Base-by-base conservation (phyloP, 768 basidiomycete species). In the Auricularia auricula-judae region DNA sequence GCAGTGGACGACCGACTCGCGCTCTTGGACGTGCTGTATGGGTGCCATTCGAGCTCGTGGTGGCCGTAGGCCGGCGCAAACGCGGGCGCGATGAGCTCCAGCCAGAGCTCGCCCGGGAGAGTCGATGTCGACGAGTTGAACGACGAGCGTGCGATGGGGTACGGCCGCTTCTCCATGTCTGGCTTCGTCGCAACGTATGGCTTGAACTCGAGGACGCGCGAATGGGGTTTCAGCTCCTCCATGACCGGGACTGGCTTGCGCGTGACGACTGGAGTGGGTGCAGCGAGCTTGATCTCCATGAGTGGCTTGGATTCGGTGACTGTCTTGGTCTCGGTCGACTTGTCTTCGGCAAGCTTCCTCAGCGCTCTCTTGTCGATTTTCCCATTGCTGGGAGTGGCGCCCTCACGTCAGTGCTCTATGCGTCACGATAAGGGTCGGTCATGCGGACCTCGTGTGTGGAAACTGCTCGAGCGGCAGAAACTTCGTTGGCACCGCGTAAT, bases 401-500 rank as follows among this genome's bases (percentile, higher is more conserved):
- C 59, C 21, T 42, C 8, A 14, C 39, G 39, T 42, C 39, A 42
- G 39, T 14, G 39, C 39, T 42, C 8, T 14, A 2, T 29, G 29
- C 8, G 39, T 42, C 39, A 42, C 18, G 18, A 35, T 60, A 47
- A n/a, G 14, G 59, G 36, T 63, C 36, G 14, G 42, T 14, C 8
- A n/a, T 23, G 69, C 81, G 66, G 70, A 82, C 81, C 75, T 66
- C 29, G 85, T 86, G 68, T 80, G 78, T 7, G 84, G 83, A 68
- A 85, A 80, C 43, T 75, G 72, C 21, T 75, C 76, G 61, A 85
- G 72, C 3, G 75, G 71, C 42, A 82, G 51, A 65, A 78, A 77
- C 39, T 76, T 76, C 3, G 78, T 76, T 7, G 84, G 84, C 4
- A 85, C 81, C 10, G 83, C 84, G 69, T 86, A 86, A 70, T 84